Percentiles rank a stretch among this genome's conserved stretches.
Evolutionary conservation across 1,139 yeast species (phyloP).

Genomic region (Diutina mesorugosa): DNA sequence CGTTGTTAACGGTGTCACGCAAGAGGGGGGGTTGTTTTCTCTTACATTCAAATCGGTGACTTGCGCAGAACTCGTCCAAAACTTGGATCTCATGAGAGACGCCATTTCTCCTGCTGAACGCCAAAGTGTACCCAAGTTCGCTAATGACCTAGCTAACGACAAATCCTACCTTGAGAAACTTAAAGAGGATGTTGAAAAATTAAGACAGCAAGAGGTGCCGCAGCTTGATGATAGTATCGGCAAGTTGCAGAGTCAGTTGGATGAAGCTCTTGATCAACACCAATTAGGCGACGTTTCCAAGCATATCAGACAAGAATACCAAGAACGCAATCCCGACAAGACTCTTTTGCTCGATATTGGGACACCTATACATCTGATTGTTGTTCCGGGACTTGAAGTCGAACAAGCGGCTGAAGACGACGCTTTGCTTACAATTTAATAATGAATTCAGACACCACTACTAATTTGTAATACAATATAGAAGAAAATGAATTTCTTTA

Average conservation of each 20-base stretch:
- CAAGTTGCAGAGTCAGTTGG: background rate
- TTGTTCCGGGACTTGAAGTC: background rate
- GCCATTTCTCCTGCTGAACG: background rate
- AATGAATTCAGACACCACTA: background rate
- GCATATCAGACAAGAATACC: background rate
- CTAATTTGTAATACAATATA: too few species aligned
- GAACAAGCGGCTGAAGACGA: background rate
- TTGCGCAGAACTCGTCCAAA: background rate
- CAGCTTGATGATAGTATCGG: background rate
- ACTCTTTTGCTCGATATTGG: background rate
- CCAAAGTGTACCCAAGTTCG: background rate
- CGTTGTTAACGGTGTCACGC: background rate
- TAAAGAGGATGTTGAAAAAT: background rate
- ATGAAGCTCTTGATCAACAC: background rate
- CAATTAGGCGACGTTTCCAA: background rate
- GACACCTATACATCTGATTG: background rate
- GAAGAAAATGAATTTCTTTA: too few species aligned
- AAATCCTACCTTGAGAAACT: background rate
- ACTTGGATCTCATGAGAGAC: conserved; percentile 1
- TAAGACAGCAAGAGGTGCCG: background rate
- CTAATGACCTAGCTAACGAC: background rate
- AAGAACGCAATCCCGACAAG: background rate
- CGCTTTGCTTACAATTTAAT: background rate
- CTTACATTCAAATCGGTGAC: background rate
- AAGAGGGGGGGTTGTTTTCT: background rate